A percentile compares a stretch with the other conserved stretches of the same genome.
Evolutionary conservation across 495 filamentous ascomycete genomes (phyloP).

Genomic region (Trichoderma erinaceum): DNA sequence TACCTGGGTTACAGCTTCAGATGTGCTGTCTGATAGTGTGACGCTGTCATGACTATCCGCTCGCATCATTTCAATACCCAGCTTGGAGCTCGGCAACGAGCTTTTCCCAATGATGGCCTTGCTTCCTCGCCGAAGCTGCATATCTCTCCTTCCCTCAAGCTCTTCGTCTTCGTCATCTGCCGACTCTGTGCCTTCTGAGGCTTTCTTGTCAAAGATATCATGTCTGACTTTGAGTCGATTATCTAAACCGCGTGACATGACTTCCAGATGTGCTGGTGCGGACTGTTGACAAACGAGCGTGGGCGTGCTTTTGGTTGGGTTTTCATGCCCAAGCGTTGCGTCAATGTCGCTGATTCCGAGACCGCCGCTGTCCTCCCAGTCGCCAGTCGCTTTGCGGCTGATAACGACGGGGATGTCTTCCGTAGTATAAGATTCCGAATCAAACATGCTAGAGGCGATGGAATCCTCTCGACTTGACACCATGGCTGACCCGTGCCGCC

Average conservation of each 20-base stretch:
- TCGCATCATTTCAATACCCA: slow-evolving; percentile 92
- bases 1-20: slow-evolving; percentile 36
- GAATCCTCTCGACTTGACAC: slow-evolving; percentile 79
- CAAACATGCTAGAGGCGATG: slow-evolving; percentile 77
- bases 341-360: slow-evolving; percentile 64
- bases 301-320: slow-evolving; percentile 37
- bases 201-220: slow-evolving; percentile 67
- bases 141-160: slow-evolving; percentile 55
- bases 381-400: slow-evolving; percentile 59
- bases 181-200: slow-evolving; percentile 73
- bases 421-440: slow-evolving; percentile 70
- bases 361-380: slow-evolving; percentile 63
- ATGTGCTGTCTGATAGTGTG: slow-evolving; percentile 34
- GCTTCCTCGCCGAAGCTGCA: slow-evolving; percentile 28
- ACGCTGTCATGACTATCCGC: slow-evolving; percentile 87
- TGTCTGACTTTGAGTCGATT: slow-evolving; percentile 64
- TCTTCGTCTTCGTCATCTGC: slow-evolving; percentile 93
- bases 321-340: slow-evolving; percentile 25
- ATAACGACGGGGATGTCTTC: slow-evolving; percentile 75
- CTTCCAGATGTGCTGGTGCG: slow-evolving; percentile 59
- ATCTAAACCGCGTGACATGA: slow-evolving; percentile 65
- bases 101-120: slow-evolving; percentile 30
- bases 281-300: slow-evolving; percentile 58
- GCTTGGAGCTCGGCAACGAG: slow-evolving; percentile 59
- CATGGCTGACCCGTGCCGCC: slow-evolving; percentile 59